Evolutionary conservation across 2,329 filamentous ascomycete species (phyloP), one percentile per base, ranked within the genome.

Genomic region (Ambrosiella xylebori): DNA sequence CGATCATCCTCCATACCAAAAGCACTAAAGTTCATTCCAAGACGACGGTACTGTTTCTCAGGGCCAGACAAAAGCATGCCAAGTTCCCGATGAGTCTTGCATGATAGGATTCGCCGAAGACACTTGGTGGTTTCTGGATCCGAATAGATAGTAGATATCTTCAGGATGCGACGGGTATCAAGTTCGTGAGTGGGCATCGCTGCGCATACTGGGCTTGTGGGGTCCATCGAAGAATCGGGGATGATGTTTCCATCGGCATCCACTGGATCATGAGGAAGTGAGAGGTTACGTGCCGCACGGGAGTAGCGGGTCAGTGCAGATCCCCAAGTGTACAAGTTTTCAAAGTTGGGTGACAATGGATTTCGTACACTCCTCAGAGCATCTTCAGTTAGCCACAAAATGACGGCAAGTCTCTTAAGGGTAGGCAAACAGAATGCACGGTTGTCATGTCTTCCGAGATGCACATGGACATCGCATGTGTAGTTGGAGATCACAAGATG

Each of bases 1-100:
- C 68, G 63, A 47, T 68, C 68, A 57, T 70, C 68, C 52, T 71
- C 69, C 36, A 64, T 62, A 1, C 67, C 69, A 50, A 71, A 70
- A 1, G 68, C 66, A 59, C 69, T 69, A 52, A 72, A 72, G 62
- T 72, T 72, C 65, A 71, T 71, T 1, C 71, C 70, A 2, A 72
- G 66, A 4, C 70, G 67, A 0, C 69, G 66, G 61, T 69, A 66
- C 57, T 65, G 65, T 39, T 63, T 64, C 38, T 64, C 63, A 0
- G 64, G 59, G 0, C 70, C 70, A 1, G 70, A 70, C 11, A 73
- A 64, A 35, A 72, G 63, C 52, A 61, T 62, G 7, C 69, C 70
- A 4, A 72, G 65, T 49, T 70, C 64, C 2, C 61, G 45, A 39
- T 67, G 62, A 0, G 66, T 66, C 1, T 53, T 47, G 0, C 64